phyloP scores from a whole-genome alignment of 2,329 filamentous ascomycete genomes.

The Neonectria faginata region DNA sequence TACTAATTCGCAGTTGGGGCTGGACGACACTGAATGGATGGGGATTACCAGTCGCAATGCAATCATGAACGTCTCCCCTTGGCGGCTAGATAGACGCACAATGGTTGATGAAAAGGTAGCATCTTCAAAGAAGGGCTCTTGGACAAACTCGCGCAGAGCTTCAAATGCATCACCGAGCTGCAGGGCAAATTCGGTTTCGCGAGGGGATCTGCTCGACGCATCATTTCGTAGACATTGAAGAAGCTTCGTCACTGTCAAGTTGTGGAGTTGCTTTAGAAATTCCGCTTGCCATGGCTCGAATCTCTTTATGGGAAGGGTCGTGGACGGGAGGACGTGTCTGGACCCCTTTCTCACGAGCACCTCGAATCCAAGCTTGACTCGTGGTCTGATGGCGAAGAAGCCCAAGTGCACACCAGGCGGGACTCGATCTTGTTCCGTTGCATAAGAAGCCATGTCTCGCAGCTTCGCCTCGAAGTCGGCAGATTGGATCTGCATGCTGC shows the following conservation, averaged over 20 bases:
- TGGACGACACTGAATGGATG: conserved; percentile 66
- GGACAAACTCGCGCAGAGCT: conserved; percentile 55
- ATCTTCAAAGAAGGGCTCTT: conserved; percentile 59
- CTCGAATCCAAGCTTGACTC: conserved; percentile 69
- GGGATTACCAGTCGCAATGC: conserved; percentile 71
- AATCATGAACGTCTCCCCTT: conserved; percentile 56
- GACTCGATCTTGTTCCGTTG: conserved; percentile 58
- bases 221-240: conserved; percentile 50
- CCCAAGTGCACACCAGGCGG: conserved; percentile 67
- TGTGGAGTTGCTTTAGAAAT: conserved; percentile 64
- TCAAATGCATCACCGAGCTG: conserved; percentile 58
- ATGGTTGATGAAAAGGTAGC: conserved; percentile 58
- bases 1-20: conserved; percentile 67
- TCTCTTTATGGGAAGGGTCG: conserved; percentile 64
- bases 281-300: conserved; percentile 68
- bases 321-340: conserved; percentile 70
- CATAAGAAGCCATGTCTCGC: conserved; percentile 71
- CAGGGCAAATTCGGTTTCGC: conserved; percentile 58
- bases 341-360: conserved; percentile 68
- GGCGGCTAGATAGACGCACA: conserved; percentile 54
- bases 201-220: conserved; percentile 46
- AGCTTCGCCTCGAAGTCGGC: conserved; percentile 71
- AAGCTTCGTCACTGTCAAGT: conserved; percentile 53
- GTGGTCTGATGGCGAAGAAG: conserved; percentile 67
- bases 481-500: conserved; percentile 78